Base-by-base conservation (phyloP, 2,329 filamentous ascomycete species). In the Pestalotiopsis sp. region DNA sequence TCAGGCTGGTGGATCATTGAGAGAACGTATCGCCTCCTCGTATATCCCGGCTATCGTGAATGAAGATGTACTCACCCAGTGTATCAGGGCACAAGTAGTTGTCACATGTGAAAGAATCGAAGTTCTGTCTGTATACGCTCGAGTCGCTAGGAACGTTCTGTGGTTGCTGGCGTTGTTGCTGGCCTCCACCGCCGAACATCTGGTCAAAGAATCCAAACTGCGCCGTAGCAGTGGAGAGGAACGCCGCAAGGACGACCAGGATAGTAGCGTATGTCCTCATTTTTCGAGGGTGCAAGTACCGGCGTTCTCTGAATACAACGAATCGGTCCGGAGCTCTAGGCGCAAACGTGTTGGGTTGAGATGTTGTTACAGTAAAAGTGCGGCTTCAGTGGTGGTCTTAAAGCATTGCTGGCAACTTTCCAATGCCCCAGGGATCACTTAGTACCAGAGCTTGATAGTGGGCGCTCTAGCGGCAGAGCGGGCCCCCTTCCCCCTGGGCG, bases 121-220 rank as follows among this genome's bases (percentile, higher is more conserved):
- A 81, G 66, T 80, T 77, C 69, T 72, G 68, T 45, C 76, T 79
- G 71, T 98, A 98, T 84, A 93, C 92, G 27, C 85, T 83, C 14
- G 93, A 92, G 81, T 98, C 95, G 76, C 93, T 97, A 2, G 93
- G 88, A 36, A 92, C 93, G 79, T 98, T 96, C 76, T 93, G 91
- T 31, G 89, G 87, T 60, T 83, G 79, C 62, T 87, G 81, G 72
- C 89, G 87, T 68, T 88, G 84, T 13, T 85, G 82, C 20, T 77
- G 64, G 3, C 72, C 69, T 12, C 79, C 76, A 60, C 77, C 88
- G 74, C 90, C 87, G 80, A 99, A 98, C 93, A 98, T 97, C 76
- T 98, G 94, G 79, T 98, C 95, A 82, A 98, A 99, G 88, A 99
- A 97, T 78, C 93, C 92, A 80, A 98, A 98, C 82, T 98, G 95